Evolutionary conservation across 257 asterid genomes (phyloP), one percentile per base, ranked within the genome.

Genomic region (Solanum paucissectum): DNA sequence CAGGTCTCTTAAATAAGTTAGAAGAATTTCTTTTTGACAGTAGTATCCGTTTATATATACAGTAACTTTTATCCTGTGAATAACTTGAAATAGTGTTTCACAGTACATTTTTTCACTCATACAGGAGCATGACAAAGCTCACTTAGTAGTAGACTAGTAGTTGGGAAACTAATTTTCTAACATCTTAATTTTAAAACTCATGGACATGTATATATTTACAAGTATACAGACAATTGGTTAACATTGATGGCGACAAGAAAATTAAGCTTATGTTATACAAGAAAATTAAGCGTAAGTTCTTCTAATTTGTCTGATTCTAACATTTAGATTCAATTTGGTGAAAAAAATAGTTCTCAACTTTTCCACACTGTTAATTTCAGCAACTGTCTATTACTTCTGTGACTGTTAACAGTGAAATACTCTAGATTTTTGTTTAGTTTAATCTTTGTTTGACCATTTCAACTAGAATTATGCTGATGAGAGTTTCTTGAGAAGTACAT

Each of bases 341-440:
- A 46, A 13, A 46, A 77, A 14, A 16, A 0, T 7, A 44, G 91
- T 83, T 89, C 81, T 88, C 75, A 89, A 88, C 87, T 81, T 89
- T 87, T 89, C 86, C 83, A 87, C 87, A 77, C 86, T 86, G 64
- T 73, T 83, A 58, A 52, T 71, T 90, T 88, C 93, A 88, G 88
- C 75, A 86, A 69, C 58, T 83, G 88, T 92, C 87, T 74, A 37
- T 27, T 79, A 79, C 84, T 79, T 25, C 9, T 44, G 7, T 3
- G n/a, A 79, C 38, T 77, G 6, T 69, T 23, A 42, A 21, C 84
- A 77, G 36, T 77, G 9, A 42, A 40, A n/a, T 23, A 40, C 25
- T 1, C 14, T 27, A 42, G n/a, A n/a, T 25, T 42, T 75, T 42
- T 79, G 21, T 38, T 44, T 74, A 38, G 29, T 44, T 33, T 89